phyloP scores from a whole-genome alignment of 257 asterid genomes.

The Euphrasia confusa region DNA sequence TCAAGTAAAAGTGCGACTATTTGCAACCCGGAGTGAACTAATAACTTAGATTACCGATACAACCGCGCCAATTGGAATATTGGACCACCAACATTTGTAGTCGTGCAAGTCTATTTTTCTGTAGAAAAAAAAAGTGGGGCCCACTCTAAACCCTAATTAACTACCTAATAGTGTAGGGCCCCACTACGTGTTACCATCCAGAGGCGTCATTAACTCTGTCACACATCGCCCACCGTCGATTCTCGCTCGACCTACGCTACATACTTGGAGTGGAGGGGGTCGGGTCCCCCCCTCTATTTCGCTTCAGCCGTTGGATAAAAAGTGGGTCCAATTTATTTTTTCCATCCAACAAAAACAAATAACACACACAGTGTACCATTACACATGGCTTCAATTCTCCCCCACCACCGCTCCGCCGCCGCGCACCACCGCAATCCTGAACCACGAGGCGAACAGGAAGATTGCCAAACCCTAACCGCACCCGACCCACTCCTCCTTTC shows the following conservation, averaged over 20 bases:
- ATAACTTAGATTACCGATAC: neutral
- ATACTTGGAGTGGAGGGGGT: neutral
- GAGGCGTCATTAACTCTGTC: neutral
- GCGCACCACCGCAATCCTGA: neutral
- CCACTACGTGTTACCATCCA: neutral
- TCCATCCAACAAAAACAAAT: neutral
- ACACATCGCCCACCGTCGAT: neutral
- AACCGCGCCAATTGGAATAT: neutral
- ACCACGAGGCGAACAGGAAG: neutral
- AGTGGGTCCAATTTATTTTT: neutral
- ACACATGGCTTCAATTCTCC: slow-evolving; percentile 1
- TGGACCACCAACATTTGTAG: neutral
- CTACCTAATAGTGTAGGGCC: neutral
- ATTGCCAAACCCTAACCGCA: neutral
- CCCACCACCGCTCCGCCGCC: neutral
- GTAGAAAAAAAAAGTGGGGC: no score
- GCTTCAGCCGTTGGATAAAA: neutral
- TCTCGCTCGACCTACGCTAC: neutral
- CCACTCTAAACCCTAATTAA: neutral
- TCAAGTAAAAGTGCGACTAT: no score
- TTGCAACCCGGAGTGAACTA: no score
- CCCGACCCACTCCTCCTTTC: slow-evolving; percentile 6
- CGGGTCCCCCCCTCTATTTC: neutral
- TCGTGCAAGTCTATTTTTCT: neutral
- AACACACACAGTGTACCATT: neutral